These are phyloP conservation scores for Scenedesmus sp. DNA, from an alignment of 163 green algal species.

Conservation along the genomic window DNA sequence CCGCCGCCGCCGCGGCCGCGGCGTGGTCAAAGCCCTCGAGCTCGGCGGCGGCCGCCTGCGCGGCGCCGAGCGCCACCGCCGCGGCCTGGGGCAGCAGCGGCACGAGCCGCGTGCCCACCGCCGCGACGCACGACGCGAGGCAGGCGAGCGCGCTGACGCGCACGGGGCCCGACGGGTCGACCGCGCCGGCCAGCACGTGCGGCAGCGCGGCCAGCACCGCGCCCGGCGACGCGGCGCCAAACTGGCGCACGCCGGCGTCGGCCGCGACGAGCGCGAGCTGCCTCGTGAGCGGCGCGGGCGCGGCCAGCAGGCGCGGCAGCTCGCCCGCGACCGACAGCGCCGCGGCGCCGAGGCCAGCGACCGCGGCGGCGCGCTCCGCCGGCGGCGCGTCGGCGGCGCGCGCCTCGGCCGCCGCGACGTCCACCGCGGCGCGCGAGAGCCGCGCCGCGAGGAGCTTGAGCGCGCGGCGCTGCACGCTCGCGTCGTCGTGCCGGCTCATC, in stretches of 20 bases:
- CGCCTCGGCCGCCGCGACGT: slow-evolving; percentile 18
- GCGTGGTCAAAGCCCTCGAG: slow-evolving; percentile 1
- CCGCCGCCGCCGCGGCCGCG: slow-evolving; percentile 18
- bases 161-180: slow-evolving; percentile 52
- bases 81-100: slow-evolving; percentile 71
- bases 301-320: slow-evolving; percentile 45
- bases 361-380: slow-evolving; percentile 37
- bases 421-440: slow-evolving; percentile 42
- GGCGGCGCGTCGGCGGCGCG: slow-evolving; percentile 45
- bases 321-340: slow-evolving; percentile 39
- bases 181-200: slow-evolving; percentile 48
- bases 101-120: slow-evolving; percentile 63
- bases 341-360: slow-evolving; percentile 50
- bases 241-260: slow-evolving; percentile 51
- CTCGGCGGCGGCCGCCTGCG: slow-evolving; percentile 31
- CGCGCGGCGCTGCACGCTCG: slow-evolving; percentile 63
- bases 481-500: slow-evolving; percentile 44
- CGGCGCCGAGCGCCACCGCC: slow-evolving; percentile 52
- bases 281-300: slow-evolving; percentile 11
- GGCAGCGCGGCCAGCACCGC: slow-evolving; percentile 57
- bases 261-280: slow-evolving; percentile 65
- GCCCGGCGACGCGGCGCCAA: slow-evolving; percentile 50
- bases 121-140: slow-evolving; percentile 50
- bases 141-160: slow-evolving; percentile 69
- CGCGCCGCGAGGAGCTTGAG: slow-evolving; percentile 63